phyloP scores from a whole-genome alignment of 2,329 filamentous ascomycete species.

The Penicillium sp. region DNA sequence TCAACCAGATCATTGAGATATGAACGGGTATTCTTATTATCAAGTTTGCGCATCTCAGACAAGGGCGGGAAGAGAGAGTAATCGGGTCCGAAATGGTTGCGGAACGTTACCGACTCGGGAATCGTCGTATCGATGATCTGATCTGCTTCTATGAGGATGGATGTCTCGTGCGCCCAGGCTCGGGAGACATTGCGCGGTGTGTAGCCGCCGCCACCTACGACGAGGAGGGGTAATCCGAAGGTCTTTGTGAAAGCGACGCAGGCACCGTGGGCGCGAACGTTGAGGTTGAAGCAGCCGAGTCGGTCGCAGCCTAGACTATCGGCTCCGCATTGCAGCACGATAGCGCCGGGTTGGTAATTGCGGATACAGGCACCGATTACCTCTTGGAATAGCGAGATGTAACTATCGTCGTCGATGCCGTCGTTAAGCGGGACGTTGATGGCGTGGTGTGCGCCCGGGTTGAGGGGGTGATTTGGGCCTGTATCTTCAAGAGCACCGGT shows the following conservation, averaged over 20 bases:
- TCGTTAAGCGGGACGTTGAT: conserved; percentile 89
- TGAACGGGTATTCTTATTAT: conserved; percentile 77
- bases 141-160: conserved; percentile 76
- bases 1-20: conserved; percentile 74
- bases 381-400: conserved; percentile 78
- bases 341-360: conserved; percentile 83
- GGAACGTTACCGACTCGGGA: conserved; percentile 78
- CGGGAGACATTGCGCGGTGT: conserved; percentile 95
- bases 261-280: conserved; percentile 88
- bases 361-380: conserved; percentile 77
- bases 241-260: conserved; percentile 89
- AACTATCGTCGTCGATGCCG: conserved; percentile 88
- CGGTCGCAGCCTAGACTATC: conserved; percentile 93
- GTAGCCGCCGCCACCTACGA: conserved; percentile 94
- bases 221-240: conserved; percentile 75
- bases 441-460: conserved; percentile 83
- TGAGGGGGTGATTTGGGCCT: conserved; percentile 77
- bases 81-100: conserved; percentile 83
- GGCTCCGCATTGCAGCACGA: conserved; percentile 92
- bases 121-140: conserved; percentile 71
- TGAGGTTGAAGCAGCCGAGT: conserved; percentile 92
- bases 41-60: conserved; percentile 65
- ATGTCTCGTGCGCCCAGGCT: conserved; percentile 95
- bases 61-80: conserved; percentile 86
- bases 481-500: conserved; percentile 86